Percentiles rank a stretch among this genome's conserved stretches.
phyloP scores from a whole-genome alignment of 2,329 filamentous ascomycete species.

The Alternaria consortialis region DNA sequence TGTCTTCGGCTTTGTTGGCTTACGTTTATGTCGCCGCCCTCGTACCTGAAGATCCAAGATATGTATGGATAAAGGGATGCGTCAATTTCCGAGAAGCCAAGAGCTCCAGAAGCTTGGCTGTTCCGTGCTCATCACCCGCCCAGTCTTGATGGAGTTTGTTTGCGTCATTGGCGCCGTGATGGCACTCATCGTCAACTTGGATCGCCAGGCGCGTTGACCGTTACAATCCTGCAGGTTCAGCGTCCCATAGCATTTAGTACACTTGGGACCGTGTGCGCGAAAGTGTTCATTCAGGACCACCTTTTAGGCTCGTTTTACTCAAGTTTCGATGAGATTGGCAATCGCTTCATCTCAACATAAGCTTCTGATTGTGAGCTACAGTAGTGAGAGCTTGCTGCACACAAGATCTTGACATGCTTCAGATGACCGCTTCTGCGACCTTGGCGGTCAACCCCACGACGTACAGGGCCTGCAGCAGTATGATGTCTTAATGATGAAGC shows the following conservation, averaged over 20 bases:
- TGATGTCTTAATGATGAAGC: neutral
- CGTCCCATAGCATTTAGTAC: neutral
- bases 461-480: slow-evolving; percentile 1
- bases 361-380: slow-evolving; percentile 3
- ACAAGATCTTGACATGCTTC: slow-evolving; percentile 18
- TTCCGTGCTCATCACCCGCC: slow-evolving; percentile 14
- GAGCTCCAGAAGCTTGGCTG: slow-evolving; percentile 23
- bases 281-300: neutral
- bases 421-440: slow-evolving; percentile 14
- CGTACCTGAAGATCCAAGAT: slow-evolving; percentile 17
- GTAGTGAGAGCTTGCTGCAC: slow-evolving; percentile 24
- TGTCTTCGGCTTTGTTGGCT: slow-evolving; percentile 10
- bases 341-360: neutral
- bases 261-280: neutral
- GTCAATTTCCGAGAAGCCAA: slow-evolving; percentile 20
- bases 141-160: neutral
- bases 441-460: slow-evolving; percentile 13
- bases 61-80: slow-evolving; percentile 10
- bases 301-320: neutral
- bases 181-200: neutral
- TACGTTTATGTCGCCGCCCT: slow-evolving; percentile 4
- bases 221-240: neutral
- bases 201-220: neutral
- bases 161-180: slow-evolving; percentile 13
- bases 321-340: neutral